Conservation (phyloP, 371 early-diverging fungal genomes). For the Mortierella sp. region DNA sequence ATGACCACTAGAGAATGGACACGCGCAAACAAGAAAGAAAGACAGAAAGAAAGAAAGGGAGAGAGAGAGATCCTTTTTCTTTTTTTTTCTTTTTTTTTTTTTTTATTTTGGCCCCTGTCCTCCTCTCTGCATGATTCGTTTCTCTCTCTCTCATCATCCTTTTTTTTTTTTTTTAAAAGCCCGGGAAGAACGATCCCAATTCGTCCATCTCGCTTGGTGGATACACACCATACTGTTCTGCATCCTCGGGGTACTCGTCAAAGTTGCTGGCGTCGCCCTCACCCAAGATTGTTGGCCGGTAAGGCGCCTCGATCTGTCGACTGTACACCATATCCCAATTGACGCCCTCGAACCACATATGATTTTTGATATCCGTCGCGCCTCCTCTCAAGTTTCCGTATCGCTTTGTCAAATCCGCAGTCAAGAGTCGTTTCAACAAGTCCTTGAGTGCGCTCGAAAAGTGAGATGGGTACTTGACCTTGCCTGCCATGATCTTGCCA, state of each 20-base stretch:
- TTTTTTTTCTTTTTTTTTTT: too few species aligned
- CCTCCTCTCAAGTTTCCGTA: constrained; percentile 94
- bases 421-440: constrained; percentile 87
- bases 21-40: not conserved
- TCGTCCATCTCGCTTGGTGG: constrained; percentile 36
- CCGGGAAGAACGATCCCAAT: constrained; percentile 44
- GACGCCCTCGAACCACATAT: constrained; percentile 95
- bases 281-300: constrained; percentile 84
- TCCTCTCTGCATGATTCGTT: too few species aligned
- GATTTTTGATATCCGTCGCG: constrained; percentile 90
- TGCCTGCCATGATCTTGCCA: constrained; percentile 93
- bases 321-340: constrained; percentile 87
- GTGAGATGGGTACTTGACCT: constrained; percentile 88
- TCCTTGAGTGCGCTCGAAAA: constrained; percentile 93
- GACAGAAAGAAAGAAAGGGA: not conserved
- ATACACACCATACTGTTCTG: constrained; percentile 69
- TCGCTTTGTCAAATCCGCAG: constrained; percentile 89
- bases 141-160: not conserved
- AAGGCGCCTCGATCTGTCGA: constrained; percentile 88
- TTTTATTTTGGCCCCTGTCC: not conserved
- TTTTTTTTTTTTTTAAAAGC: constrained; percentile 26
- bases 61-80: too few species aligned
- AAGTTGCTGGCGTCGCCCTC: constrained; percentile 97
- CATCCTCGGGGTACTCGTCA: constrained; percentile 91
- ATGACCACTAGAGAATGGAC: too few species aligned